phyloP scores from a whole-genome alignment of 73 alveolate genomes.

The Paramecium sexaurelia region DNA sequence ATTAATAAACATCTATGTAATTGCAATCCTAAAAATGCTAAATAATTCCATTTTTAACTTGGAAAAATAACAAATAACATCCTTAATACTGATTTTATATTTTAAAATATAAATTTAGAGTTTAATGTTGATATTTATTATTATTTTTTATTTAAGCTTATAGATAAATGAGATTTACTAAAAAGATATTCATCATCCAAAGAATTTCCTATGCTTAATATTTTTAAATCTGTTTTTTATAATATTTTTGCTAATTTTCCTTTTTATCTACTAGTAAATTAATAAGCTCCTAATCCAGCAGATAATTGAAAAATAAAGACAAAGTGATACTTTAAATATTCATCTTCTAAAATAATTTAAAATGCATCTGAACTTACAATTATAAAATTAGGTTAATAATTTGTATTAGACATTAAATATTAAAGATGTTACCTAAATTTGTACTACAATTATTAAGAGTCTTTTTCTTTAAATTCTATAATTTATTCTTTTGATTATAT shows the following conservation, averaged over 20 bases:
- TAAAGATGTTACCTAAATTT: not conserved
- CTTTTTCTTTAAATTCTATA: not conserved
- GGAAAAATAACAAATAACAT: not conserved
- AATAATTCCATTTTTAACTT: not conserved
- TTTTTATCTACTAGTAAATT: not conserved
- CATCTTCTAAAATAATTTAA: not conserved
- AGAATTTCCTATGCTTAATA: not conserved
- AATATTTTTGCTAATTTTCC: not conserved
- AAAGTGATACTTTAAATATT: slow-evolving; percentile 22
- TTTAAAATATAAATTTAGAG: not conserved
- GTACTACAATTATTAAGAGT: not conserved
- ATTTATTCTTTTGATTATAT: slow-evolving; percentile 11
- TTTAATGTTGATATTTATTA: not conserved
- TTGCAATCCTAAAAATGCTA: not conserved
- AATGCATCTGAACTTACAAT: not conserved
- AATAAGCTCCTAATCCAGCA: slow-evolving; percentile 20
- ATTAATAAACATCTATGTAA: not conserved
- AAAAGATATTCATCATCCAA: not conserved
- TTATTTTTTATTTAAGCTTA: not conserved
- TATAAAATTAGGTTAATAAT: not conserved
- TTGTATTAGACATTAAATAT: not conserved
- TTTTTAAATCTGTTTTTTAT: not conserved
- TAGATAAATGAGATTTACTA: not conserved
- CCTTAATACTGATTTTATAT: not conserved
- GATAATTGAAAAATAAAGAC: not conserved